Percentiles rank a stretch among this genome's conserved stretches.
These are phyloP conservation scores for Lophiotrema nucula DNA, from an alignment of 495 filamentous ascomycete genomes.

Conservation along the genomic window DNA sequence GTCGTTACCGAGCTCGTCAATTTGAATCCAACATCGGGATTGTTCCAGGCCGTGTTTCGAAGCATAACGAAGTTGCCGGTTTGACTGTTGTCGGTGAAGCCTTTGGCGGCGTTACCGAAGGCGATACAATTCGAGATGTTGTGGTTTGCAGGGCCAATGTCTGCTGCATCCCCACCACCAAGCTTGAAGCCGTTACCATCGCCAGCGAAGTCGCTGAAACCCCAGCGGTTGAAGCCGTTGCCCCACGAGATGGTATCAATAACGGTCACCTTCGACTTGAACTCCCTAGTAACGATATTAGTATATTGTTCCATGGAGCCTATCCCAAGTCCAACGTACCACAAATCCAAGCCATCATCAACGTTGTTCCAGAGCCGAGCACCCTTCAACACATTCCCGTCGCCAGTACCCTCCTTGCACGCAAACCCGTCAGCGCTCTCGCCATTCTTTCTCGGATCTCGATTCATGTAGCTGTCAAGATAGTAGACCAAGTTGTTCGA, in stretches of 20 bases:
- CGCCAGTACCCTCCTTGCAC: slow-evolving; percentile 36
- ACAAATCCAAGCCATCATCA: slow-evolving; percentile 39
- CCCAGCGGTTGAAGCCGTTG: slow-evolving; percentile 41
- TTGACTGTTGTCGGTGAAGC: slow-evolving; percentile 38
- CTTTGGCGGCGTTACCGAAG: slow-evolving; percentile 33
- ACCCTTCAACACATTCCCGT: slow-evolving; percentile 33
- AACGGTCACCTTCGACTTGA: slow-evolving; percentile 37
- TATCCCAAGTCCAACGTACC: not conserved
- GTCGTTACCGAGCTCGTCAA: slow-evolving; percentile 26
- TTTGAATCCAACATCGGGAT: slow-evolving; percentile 35
- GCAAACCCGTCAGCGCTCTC: slow-evolving; percentile 39
- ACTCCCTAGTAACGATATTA: slow-evolving; percentile 18
- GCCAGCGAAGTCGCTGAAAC: slow-evolving; percentile 34
- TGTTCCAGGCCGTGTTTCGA: slow-evolving; percentile 38
- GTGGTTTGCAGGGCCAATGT: slow-evolving; percentile 35
- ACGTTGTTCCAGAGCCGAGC: slow-evolving; percentile 39
- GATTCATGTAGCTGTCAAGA: slow-evolving; percentile 38
- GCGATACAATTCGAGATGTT: slow-evolving; percentile 37
- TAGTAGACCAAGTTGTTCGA: slow-evolving; percentile 36
- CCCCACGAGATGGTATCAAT: slow-evolving; percentile 39
- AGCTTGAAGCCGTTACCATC: slow-evolving; percentile 42
- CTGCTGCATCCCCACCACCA: slow-evolving; percentile 30
- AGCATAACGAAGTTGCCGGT: slow-evolving; percentile 30
- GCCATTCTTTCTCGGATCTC: slow-evolving; percentile 39
- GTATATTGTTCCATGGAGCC: too few species aligned